Conservation (phyloP, 2,329 filamentous ascomycete genomes). For the Rhynchosporium agropyri region DNA sequence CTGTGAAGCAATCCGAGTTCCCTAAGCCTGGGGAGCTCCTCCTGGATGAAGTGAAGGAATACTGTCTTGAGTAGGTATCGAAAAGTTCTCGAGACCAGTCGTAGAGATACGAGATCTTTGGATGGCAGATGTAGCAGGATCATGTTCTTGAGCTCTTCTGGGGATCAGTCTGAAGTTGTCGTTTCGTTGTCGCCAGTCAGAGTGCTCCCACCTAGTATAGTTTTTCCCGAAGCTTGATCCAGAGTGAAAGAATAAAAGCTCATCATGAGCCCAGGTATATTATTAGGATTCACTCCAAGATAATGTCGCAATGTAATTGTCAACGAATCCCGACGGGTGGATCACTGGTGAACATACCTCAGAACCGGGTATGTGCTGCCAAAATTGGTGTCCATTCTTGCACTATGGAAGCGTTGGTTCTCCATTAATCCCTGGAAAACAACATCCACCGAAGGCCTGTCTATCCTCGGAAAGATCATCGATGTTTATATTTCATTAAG, state of each 20-base stretch:
- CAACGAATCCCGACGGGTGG: background rate
- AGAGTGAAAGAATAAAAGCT: background rate
- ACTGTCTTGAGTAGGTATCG: background rate
- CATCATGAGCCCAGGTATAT: background rate
- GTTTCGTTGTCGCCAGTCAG: background rate
- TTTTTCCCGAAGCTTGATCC: background rate
- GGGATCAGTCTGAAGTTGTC: slow-evolving; percentile 6
- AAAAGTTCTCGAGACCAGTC: slow-evolving; percentile 5
- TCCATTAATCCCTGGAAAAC: background rate
- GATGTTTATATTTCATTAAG: background rate
- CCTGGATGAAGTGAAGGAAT: slow-evolving; percentile 4
- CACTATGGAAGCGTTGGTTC: background rate
- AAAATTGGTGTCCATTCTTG: background rate
- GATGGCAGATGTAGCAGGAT: slow-evolving; percentile 7
- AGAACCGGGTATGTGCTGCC: background rate
- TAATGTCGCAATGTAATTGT: background rate
- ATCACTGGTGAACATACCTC: background rate
- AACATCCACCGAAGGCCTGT: background rate
- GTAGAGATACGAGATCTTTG: slow-evolving; percentile 12
- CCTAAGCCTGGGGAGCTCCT: slow-evolving; percentile 18
- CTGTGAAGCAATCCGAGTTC: slow-evolving; percentile 1
- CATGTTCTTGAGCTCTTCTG: slow-evolving; percentile 10
- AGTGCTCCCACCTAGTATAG: background rate
- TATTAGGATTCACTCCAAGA: background rate
- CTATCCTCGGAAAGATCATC: background rate